These are phyloP conservation scores for Plicaturopsis crispa DNA, from an alignment of 768 basidiomycete genomes.

Conservation along the genomic window DNA sequence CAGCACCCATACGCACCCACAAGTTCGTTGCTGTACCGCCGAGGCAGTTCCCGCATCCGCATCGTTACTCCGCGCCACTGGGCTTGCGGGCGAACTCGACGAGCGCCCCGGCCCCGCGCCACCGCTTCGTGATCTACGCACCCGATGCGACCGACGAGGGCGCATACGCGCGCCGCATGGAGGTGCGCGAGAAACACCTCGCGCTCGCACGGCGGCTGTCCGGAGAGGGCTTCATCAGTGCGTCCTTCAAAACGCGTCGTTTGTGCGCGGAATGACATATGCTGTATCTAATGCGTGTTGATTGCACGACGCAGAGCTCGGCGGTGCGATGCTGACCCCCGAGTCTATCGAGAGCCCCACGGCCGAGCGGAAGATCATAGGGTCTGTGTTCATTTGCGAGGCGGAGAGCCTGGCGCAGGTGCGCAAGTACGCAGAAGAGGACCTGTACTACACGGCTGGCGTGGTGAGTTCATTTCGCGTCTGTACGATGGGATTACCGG, in stretches of 20 bases:
- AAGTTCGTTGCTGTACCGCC: not conserved
- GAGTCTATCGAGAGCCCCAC: conserved; percentile 41
- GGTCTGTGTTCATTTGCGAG: conserved; percentile 50
- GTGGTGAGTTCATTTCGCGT: conserved; percentile 29
- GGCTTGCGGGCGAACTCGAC: not conserved
- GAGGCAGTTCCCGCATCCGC: not conserved
- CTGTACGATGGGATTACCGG: no score
- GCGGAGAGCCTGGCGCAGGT: conserved; percentile 45
- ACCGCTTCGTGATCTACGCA: conserved; percentile 53
- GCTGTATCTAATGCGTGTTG: not conserved
- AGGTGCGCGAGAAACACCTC: conserved; percentile 47
- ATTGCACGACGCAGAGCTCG: conserved; percentile 42
- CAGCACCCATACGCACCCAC: not conserved
- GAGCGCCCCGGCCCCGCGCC: not conserved
- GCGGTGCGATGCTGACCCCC: conserved; percentile 50
- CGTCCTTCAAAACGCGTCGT: conserved; percentile 19
- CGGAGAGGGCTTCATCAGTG: conserved; percentile 42
- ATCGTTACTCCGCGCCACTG: not conserved
- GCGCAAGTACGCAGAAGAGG: conserved; percentile 21
- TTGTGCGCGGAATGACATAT: not conserved
- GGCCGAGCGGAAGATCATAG: conserved; percentile 49
- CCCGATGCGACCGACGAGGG: conserved; percentile 59
- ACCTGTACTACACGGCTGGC: conserved; percentile 30
- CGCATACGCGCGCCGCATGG: conserved; percentile 46
- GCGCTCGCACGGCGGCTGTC: conserved; percentile 33